Evolutionary conservation across 106 monocot genomes (phyloP), one percentile per base, ranked within the genome.

Genomic region (Platanthera zijinensis): DNA sequence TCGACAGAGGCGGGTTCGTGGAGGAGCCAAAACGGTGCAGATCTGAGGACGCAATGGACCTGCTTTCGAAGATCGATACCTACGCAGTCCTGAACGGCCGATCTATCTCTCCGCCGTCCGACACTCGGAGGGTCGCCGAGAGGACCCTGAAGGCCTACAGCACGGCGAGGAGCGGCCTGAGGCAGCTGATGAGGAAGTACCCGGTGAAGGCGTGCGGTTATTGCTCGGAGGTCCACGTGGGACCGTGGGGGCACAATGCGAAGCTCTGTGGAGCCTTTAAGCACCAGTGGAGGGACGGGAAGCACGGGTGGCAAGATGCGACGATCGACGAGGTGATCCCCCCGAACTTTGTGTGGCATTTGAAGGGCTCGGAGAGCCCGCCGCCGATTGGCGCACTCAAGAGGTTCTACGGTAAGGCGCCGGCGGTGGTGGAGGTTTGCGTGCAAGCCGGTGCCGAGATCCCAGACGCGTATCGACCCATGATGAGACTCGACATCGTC

Each of bases 221-320:
- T 61, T 97, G 97, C 81, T 85, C 94, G 10, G 97, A 97, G 82
- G 91, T 97, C 8, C 89, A 97, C 76, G 94, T 94, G 3, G 97
- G 97, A 0, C 97, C 97, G 14, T 97, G 87, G 87, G 97, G 97
- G 0, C 97, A 97, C 80, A 88, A 97, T 71, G 91, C 77, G n/a
- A 97, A 94, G 79, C 88, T 91, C 5, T 97, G 97, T 46, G 94
- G 97, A 28, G 94, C 84, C 18, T 97, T 94, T 84, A 97, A 97
- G 82, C 97, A 97, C 78, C 94, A 97, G 61, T 94, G 97, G 94
- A 78, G 97, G 57, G 94, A 97, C 6, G 91, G 94, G 19, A 94
- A 94, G 75, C 97, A 97, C 70, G 94, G 91, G 52, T 97, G 97
- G 97, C 91, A 94, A 82, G 91, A 94, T 77, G 91, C 97, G 3